Conservation (phyloP, 768 basidiomycete genomes). For the Melanogaster broomeanus region DNA sequence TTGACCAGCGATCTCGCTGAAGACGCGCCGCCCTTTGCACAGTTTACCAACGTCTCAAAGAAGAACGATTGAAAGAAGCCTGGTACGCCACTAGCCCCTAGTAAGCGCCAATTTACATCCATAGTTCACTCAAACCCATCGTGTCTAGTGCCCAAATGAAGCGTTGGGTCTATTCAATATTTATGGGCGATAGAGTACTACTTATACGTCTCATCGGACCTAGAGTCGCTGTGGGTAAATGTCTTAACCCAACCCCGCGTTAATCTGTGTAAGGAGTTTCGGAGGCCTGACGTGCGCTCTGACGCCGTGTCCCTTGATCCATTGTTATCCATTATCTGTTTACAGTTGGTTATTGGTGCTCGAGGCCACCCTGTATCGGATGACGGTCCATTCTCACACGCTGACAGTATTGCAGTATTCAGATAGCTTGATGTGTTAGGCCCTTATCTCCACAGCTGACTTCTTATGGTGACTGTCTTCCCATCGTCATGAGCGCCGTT, state of each 20-base stretch:
- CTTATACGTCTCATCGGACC: too few species aligned
- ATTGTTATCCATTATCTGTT: conserved; percentile 9
- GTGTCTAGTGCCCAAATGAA: not conserved
- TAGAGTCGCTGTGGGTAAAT: too few species aligned
- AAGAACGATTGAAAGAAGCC: conserved; percentile 25
- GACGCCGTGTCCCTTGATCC: not conserved
- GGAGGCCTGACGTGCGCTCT: not conserved
- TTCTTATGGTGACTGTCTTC: not conserved
- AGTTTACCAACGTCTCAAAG: conserved; percentile 27
- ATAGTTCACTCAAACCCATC: too few species aligned
- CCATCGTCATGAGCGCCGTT: not conserved
- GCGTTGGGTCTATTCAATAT: not conserved
- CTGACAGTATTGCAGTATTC: not conserved
- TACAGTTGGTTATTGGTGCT: not conserved
- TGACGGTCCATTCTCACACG: conserved; percentile 10
- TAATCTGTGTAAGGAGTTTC: not conserved
- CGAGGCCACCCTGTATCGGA: not conserved
- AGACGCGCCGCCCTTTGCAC: conserved; percentile 17
- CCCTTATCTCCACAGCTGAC: not conserved
- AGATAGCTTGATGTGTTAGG: not conserved
- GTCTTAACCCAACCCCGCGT: too few species aligned
- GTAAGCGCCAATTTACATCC: too few species aligned
- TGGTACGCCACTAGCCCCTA: conserved; percentile 2
- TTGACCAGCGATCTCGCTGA: conserved; percentile 24
- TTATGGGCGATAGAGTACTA: too few species aligned